Conservation (phyloP, 257 asterid species). For the Jacaranda copaia region DNA sequence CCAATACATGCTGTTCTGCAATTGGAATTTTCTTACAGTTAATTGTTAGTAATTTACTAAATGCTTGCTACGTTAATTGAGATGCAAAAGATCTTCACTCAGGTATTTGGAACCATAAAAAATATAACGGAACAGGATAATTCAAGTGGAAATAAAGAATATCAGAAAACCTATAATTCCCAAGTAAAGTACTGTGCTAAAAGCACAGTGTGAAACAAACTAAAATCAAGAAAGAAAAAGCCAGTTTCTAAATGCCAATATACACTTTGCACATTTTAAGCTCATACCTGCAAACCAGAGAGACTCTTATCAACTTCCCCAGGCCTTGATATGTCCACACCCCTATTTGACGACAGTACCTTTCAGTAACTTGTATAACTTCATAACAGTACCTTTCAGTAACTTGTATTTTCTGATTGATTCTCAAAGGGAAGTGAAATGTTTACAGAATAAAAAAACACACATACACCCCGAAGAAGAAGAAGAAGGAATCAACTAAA, state of each 20-base stretch:
- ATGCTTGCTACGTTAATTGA: slow-evolving; percentile 11
- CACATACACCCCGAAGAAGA: too few species aligned
- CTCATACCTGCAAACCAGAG: slow-evolving; percentile 75
- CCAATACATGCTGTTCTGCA: slow-evolving; percentile 1
- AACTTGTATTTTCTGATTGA: slow-evolving; percentile 35
- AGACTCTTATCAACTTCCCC: slow-evolving; percentile 81
- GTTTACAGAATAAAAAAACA: too few species aligned
- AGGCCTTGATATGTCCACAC: slow-evolving; percentile 76
- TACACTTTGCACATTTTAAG: not conserved
- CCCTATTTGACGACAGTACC: slow-evolving; percentile 58
- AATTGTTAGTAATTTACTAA: slow-evolving; percentile 13
- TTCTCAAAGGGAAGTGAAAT: slow-evolving; percentile 30
- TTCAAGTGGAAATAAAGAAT: not conserved
- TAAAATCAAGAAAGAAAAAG: slow-evolving; percentile 3
- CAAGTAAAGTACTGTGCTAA: slow-evolving; percentile 20
- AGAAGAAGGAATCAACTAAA: not conserved
- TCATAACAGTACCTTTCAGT: too few species aligned
- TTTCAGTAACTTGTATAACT: slow-evolving; percentile 38
- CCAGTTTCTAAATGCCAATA: slow-evolving; percentile 1
- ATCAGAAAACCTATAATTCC: not conserved
- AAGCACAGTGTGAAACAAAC: slow-evolving; percentile 3
- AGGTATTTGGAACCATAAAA: slow-evolving; percentile 15
- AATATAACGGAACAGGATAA: not conserved
- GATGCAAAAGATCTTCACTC: slow-evolving; percentile 11
- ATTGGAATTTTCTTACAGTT: slow-evolving; percentile 15